Evolutionary conservation across 768 basidiomycete genomes (phyloP), one percentile per base, ranked within the genome.

Genomic region (Auriscalpium orientale): DNA sequence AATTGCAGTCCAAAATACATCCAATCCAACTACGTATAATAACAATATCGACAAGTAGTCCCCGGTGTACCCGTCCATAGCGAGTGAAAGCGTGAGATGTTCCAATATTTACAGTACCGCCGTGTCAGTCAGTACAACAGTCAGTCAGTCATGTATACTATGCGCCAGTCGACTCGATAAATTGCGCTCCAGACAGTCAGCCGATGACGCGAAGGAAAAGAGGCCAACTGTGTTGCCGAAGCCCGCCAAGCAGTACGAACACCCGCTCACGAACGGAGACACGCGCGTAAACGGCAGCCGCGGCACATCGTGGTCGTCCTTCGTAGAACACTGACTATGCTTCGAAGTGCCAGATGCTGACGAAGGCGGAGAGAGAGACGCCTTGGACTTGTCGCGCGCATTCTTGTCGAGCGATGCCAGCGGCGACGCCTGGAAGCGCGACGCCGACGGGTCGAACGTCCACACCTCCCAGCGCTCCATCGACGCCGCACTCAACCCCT

Each of bases 381-480:
- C 38, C 37, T 16, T n/a, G 9, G 18, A 13, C 38, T 22, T 11
- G 16, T 51, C 50, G 28, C 18, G 16, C 20, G 53, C 16, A 7
- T 33, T 15, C 44, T 58, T 64, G 12, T 72, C 65, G 22, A 89
- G 67, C 44, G 78, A 69, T 3, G 78, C 74, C 35, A 89, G 67
- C 8, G 80, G 50, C 2, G 82, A 82, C 46, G 75, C 77, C 51
- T 78, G 79, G 51, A 85, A 53, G 38, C 67, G 68, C 18, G 76
- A 71, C 15, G 72, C 67, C 5, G 74, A 69, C 9, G 82, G 81
- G 61, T 92, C 87, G 62, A 89, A 85, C 40, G 75, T 78, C 91
- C 91, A 93, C 33, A 87, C 61, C 61, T 93, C 89, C 91, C 91
- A 93, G 53, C 90, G 74, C 55, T 91, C 87, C 43, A 92, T 69